These are phyloP conservation scores for Leccinum pallidistipes DNA, from an alignment of 1,284 basidiomycete genomes.

Conservation along the genomic window DNA sequence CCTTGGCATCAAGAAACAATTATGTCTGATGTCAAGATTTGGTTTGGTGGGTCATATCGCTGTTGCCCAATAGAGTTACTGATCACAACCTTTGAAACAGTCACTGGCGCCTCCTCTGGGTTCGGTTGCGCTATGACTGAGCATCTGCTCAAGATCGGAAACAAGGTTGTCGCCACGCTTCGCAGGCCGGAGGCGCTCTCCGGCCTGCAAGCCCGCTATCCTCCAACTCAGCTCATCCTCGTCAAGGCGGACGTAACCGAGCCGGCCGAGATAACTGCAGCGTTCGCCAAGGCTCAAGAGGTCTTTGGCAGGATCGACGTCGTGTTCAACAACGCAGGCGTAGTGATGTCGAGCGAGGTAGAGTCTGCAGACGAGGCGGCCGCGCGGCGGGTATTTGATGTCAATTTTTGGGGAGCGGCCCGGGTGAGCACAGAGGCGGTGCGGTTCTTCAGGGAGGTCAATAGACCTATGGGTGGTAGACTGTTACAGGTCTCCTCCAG, in stretches of 20 bases:
- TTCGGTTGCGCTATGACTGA: conserved; percentile 28
- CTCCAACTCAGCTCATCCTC: conserved; percentile 36
- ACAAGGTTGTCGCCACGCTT: conserved; percentile 38
- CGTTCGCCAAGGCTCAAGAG: conserved; percentile 35
- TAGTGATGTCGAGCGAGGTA: conserved; percentile 17
- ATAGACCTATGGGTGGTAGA: conserved; percentile 30
- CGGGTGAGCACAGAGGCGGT: conserved; percentile 32
- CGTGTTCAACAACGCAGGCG: conserved; percentile 39
- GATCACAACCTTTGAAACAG: conserved; percentile 9
- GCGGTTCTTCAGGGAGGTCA: conserved; percentile 36
- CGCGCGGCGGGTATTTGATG: conserved; percentile 34
- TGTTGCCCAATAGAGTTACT: not conserved
- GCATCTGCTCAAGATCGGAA: conserved; percentile 31
- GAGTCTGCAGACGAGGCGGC: conserved; percentile 25
- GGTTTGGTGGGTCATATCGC: conserved; percentile 15
- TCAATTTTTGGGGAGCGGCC: conserved; percentile 36
- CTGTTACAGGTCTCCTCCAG: conserved; percentile 31
- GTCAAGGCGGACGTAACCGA: conserved; percentile 42
- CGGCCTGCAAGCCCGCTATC: conserved; percentile 29
- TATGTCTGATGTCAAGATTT: conserved; percentile 24
- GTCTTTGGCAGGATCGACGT: conserved; percentile 43
- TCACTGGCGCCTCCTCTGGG: conserved; percentile 31
- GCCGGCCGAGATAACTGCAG: conserved; percentile 25
- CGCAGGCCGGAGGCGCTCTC: conserved; percentile 31
- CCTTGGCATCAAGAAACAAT: not conserved